Evolutionary conservation across 768 basidiomycete genomes (phyloP).

Genomic region (Panaeolus papilionaceus): DNA sequence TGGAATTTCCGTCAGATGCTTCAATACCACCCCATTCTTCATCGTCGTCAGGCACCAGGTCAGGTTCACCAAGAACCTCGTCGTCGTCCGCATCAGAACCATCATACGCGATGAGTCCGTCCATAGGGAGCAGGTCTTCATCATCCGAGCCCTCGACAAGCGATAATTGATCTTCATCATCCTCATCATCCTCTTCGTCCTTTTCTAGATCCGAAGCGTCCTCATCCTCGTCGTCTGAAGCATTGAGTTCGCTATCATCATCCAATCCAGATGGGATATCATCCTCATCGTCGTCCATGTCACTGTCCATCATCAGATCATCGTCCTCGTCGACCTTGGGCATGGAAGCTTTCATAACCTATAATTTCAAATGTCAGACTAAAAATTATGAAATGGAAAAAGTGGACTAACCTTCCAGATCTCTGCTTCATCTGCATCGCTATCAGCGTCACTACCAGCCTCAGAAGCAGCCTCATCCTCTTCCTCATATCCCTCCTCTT

Average conservation of each 20-base stretch:
- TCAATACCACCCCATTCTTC: constrained; percentile 65
- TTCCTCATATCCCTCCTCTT: constrained; percentile 41
- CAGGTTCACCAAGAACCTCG: constrained; percentile 54
- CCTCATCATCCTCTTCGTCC: constrained; percentile 40
- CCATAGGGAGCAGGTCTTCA: constrained; percentile 67
- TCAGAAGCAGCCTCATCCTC: constrained; percentile 45
- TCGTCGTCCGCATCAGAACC: constrained; percentile 51
- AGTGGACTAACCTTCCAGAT: constrained; percentile 80
- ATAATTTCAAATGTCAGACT: not conserved
- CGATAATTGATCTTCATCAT: constrained; percentile 55
- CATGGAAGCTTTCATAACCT: constrained; percentile 94
- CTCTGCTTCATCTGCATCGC: constrained; percentile 58
- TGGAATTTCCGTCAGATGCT: constrained; percentile 30
- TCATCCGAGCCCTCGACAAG: constrained; percentile 73
- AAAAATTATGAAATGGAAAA: constrained; percentile 15
- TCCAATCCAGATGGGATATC: constrained; percentile 35
- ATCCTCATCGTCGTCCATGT: constrained; percentile 35
- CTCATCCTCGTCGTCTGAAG: constrained; percentile 29
- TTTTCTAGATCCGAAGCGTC: constrained; percentile 37
- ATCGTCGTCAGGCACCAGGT: constrained; percentile 46
- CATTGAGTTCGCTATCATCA: constrained; percentile 34
- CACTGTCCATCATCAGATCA: constrained; percentile 31
- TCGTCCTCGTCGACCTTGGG: constrained; percentile 54
- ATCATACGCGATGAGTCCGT: constrained; percentile 66
- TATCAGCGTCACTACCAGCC: constrained; percentile 45